Evolutionary conservation across 1,284 basidiomycete genomes (phyloP).

Genomic region (Phellopilus nigrolimitatus): DNA sequence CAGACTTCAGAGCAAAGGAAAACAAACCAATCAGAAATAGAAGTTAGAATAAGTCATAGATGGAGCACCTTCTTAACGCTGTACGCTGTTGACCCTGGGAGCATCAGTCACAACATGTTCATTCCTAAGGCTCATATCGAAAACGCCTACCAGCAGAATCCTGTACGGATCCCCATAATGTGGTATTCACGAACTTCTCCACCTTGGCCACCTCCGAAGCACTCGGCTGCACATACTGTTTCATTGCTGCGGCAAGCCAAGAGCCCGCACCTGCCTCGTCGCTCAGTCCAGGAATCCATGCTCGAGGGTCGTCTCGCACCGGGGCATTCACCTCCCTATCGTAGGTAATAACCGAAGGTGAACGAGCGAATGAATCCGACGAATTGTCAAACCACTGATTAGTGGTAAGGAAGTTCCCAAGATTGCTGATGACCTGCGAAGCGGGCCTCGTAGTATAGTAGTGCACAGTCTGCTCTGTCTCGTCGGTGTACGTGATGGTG

Average conservation of each 20-base stretch:
- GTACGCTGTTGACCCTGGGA: conserved; percentile 30
- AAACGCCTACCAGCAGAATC: conserved; percentile 40
- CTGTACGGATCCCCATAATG: conserved; percentile 49
- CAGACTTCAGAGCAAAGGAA: conserved; percentile 32
- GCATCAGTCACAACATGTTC: not conserved
- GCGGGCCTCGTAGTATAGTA: conserved; percentile 49
- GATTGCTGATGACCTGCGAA: conserved; percentile 40
- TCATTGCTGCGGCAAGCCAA: conserved; percentile 54
- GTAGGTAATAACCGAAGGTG: conserved; percentile 54
- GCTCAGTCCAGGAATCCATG: conserved; percentile 55
- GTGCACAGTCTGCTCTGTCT: conserved; percentile 48
- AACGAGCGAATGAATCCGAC: conserved; percentile 48
- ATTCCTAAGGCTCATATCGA: not conserved
- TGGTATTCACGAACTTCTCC: conserved; percentile 45
- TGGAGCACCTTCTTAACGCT: conserved; percentile 43
- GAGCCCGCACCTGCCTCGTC: conserved; percentile 57
- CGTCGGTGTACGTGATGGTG: conserved; percentile 47
- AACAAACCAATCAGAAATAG: conserved; percentile 1
- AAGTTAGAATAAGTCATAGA: not conserved
- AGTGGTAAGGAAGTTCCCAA: conserved; percentile 53
- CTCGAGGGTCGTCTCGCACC: conserved; percentile 43
- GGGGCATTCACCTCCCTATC: conserved; percentile 46
- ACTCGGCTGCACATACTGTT: conserved; percentile 50
- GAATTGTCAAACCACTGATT: conserved; percentile 50
- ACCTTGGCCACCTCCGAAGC: conserved; percentile 48